Conservation (phyloP, 352 stramenopile genomes). For the Plasmopara viticola region DNA sequence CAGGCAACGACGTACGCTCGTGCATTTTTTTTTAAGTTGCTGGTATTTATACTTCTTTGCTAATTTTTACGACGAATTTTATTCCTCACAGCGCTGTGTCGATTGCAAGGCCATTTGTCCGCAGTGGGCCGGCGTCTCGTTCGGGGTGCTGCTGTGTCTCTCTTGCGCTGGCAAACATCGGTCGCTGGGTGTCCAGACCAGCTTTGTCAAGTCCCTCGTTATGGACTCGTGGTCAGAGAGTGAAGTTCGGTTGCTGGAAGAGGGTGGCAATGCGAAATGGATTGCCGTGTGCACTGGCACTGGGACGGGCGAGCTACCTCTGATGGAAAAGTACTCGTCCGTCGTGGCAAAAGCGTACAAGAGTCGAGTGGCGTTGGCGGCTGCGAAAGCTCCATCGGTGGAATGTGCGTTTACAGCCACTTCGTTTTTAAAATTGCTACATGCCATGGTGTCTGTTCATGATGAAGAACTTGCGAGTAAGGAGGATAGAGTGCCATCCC, state of each 20-base stretch:
- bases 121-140: conserved; percentile 79
- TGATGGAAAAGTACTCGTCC: conserved; percentile 63
- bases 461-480: conserved; percentile 8
- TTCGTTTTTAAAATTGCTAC: conserved; percentile 41
- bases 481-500: conserved; percentile 7
- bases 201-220: conserved; percentile 77
- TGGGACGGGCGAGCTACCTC: conserved; percentile 31
- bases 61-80: background rate
- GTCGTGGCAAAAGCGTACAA: conserved; percentile 58
- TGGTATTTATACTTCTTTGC: background rate
- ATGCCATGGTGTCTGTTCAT: conserved; percentile 12
- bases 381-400: conserved; percentile 15
- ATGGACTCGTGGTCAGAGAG: conserved; percentile 68
- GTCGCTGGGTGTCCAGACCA: conserved; percentile 69
- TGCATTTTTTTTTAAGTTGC: background rate
- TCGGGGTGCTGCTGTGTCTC: conserved; percentile 77
- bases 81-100: conserved; percentile 47
- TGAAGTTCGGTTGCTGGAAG: conserved; percentile 53
- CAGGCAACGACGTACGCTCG: conserved; percentile 65
- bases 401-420: conserved; percentile 38
- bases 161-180: conserved; percentile 70
- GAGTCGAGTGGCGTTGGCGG: conserved; percentile 25
- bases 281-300: conserved; percentile 55
- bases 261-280: conserved; percentile 80
- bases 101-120: conserved; percentile 78